Evolutionary conservation across 495 filamentous ascomycete genomes (phyloP).

Genomic region (Apodospora peruviana): DNA sequence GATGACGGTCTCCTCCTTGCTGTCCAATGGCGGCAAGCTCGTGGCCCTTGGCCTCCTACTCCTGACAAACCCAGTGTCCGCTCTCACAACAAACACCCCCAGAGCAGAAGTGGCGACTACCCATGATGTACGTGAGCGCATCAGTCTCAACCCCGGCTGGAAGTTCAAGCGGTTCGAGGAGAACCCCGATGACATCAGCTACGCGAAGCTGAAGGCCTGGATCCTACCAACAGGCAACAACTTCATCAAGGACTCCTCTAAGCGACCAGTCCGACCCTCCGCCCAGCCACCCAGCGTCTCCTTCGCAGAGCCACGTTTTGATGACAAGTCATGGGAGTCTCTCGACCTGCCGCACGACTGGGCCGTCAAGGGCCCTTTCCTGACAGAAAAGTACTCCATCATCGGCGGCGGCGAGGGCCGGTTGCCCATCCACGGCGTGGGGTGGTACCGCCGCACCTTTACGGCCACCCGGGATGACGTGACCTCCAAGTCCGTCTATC

Average conservation of each 20-base stretch:
- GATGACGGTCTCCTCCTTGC: too few relatives aligned
- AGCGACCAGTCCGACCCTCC: not conserved
- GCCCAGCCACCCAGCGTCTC: not conserved
- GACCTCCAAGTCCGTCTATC: constrained; percentile 31
- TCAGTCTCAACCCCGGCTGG: not conserved
- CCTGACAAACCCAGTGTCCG: too few relatives aligned
- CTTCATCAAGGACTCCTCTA: not conserved
- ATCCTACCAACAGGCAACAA: not conserved
- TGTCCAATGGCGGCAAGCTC: too few relatives aligned
- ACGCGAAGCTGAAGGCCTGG: not conserved
- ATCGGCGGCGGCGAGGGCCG: constrained; percentile 55
- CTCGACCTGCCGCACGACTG: constrained; percentile 36
- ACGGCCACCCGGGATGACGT: constrained; percentile 20
- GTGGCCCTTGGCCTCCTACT: too few relatives aligned
- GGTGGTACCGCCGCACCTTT: constrained; percentile 45
- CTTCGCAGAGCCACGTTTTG: constrained; percentile 2
- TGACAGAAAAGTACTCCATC: constrained; percentile 23
- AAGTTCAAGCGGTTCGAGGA: not conserved
- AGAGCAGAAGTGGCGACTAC: too few relatives aligned
- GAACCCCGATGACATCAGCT: not conserved
- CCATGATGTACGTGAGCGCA: not conserved
- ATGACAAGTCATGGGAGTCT: constrained; percentile 7
- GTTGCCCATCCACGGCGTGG: constrained; percentile 43
- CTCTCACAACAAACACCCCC: too few relatives aligned
- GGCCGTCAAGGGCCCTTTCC: constrained; percentile 44